These are phyloP conservation scores for Solanum neorickii DNA, from an alignment of 257 asterid genomes.

Conservation along the genomic window DNA sequence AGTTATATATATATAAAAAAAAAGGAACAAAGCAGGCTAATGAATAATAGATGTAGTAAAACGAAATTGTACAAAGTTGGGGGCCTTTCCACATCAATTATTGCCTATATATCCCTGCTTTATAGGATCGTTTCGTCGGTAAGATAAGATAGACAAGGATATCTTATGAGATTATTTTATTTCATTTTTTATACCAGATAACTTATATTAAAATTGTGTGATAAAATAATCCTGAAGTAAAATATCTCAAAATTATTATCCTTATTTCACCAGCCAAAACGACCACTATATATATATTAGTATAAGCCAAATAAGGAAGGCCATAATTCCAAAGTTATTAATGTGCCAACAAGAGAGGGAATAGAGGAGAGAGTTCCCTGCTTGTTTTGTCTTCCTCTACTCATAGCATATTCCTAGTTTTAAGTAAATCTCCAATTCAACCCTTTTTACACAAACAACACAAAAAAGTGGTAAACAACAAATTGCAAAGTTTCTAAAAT, in stretches of 20 bases:
- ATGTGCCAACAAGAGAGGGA: not conserved
- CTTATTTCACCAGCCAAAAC: not conserved
- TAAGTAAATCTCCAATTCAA: not conserved
- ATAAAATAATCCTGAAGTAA: not conserved
- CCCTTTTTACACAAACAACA: not conserved
- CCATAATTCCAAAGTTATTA: not conserved
- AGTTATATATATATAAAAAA: not conserved
- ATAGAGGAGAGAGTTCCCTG: conserved; percentile 32
- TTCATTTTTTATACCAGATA: too few relatives aligned
- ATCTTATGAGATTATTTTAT: not conserved
- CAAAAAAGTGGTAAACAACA: conserved; percentile 1
- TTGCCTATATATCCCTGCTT: conserved; percentile 12
- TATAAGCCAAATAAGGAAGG: conserved; percentile 58
- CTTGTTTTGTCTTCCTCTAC: conserved; percentile 22
- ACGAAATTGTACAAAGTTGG: not conserved
- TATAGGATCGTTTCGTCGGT: not conserved
- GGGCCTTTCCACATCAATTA: conserved; percentile 14
- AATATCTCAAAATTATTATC: not conserved
- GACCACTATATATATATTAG: conserved; percentile 19
- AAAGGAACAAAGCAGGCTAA: not conserved
- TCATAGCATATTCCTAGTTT: conserved; percentile 7
- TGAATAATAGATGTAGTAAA: not conserved
- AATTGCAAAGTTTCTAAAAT: not conserved
- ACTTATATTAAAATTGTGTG: not conserved
- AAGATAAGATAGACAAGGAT: not conserved